Evolutionary conservation across 441 rosid genomes (phyloP).

Genomic region (Pelargonium citronellum): DNA sequence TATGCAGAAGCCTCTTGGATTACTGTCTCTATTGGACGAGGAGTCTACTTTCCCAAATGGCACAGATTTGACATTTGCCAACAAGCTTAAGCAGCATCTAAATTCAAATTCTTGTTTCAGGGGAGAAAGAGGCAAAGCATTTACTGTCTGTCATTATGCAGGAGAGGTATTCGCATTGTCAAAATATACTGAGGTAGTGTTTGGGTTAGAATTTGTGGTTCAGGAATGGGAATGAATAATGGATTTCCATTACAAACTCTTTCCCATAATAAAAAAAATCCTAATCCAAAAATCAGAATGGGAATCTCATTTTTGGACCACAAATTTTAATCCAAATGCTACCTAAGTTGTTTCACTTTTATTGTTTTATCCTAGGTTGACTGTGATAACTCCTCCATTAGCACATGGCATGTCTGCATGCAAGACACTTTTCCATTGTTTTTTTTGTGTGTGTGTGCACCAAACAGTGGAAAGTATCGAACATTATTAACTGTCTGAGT

Average conservation of each 20-base stretch:
- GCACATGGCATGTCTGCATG: neutral
- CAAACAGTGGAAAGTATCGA: neutral
- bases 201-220: too few relatives aligned
- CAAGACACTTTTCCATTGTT: neutral
- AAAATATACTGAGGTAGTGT: neutral
- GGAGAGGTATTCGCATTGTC: constrained; percentile 60
- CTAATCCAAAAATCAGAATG: too few relatives aligned
- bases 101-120: constrained; percentile 64
- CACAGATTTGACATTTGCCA: constrained; percentile 86
- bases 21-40: constrained; percentile 84
- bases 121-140: constrained; percentile 78
- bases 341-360: neutral
- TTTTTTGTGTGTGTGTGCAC: neutral
- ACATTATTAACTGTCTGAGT: neutral
- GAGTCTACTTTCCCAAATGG: constrained; percentile 97
- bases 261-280: too few relatives aligned
- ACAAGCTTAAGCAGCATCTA: constrained; percentile 90
- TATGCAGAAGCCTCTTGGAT: constrained; percentile 87
- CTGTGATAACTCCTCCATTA: neutral
- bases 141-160: constrained; percentile 83
- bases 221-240: too few relatives aligned
- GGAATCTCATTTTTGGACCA: too few relatives aligned
- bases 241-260: too few relatives aligned
- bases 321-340: too few relatives aligned
- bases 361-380: constrained; percentile 2